Evolutionary conservation across 2,329 filamentous ascomycete species (phyloP).

Genomic region (Colletotrichum higginsianum): DNA sequence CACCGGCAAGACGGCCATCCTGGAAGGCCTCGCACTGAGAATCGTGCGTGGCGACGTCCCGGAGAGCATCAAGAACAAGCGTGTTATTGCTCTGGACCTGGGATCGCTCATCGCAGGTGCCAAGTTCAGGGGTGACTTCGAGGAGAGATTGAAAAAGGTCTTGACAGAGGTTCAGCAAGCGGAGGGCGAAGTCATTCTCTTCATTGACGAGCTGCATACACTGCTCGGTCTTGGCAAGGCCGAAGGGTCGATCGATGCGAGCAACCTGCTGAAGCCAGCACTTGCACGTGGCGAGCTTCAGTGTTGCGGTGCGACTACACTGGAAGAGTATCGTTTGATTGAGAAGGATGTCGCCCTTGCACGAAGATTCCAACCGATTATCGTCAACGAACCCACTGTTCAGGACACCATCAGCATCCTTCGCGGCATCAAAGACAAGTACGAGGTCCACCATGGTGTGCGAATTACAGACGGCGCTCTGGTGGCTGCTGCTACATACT

Average conservation of each 20-base stretch:
- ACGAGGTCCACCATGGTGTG: slow-evolving; percentile 97
- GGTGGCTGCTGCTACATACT: slow-evolving; percentile 91
- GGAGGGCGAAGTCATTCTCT: slow-evolving; percentile 90
- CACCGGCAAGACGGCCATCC: slow-evolving; percentile 93
- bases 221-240: slow-evolving; percentile 93
- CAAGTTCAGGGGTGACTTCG: slow-evolving; percentile 96
- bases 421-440: slow-evolving; percentile 96
- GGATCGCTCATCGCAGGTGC: slow-evolving; percentile 95
- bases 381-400: slow-evolving; percentile 92
- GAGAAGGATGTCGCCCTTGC: slow-evolving; percentile 97
- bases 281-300: slow-evolving; percentile 94
- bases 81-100: slow-evolving; percentile 88
- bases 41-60: slow-evolving; percentile 95
- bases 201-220: slow-evolving; percentile 95
- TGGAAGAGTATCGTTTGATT: slow-evolving; percentile 92
- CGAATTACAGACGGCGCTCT: slow-evolving; percentile 93
- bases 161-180: slow-evolving; percentile 92
- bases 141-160: slow-evolving; percentile 92
- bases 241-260: slow-evolving; percentile 96
- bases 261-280: slow-evolving; percentile 93
- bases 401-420: slow-evolving; percentile 96
- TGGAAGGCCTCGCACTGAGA: slow-evolving; percentile 90
- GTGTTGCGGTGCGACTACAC: slow-evolving; percentile 93
- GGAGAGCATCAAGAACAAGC: slow-evolving; percentile 95
- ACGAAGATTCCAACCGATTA: slow-evolving; percentile 92